A percentile compares a stretch with the other conserved stretches of the same genome.
Conservation (phyloP, 225 moss, liverwort and hornwort species). For the Bryum argenteum region DNA sequence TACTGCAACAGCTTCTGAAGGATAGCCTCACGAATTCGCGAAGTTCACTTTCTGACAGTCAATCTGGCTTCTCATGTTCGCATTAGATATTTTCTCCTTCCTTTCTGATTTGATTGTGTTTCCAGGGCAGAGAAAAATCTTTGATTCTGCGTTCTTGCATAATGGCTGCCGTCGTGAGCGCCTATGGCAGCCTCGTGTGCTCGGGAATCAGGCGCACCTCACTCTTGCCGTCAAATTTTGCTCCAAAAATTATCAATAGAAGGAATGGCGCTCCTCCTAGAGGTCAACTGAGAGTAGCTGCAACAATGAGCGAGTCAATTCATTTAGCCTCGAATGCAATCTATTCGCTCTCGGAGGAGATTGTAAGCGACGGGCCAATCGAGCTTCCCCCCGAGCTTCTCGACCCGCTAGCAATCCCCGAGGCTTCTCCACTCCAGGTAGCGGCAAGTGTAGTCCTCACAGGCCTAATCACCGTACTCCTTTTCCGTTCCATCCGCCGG, state of each 20-base stretch:
- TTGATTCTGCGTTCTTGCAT: slow-evolving; percentile 9
- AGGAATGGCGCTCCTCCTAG: not conserved
- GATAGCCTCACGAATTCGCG: slow-evolving; percentile 2
- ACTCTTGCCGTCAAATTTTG: slow-evolving; percentile 28
- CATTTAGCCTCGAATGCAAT: slow-evolving; percentile 31
- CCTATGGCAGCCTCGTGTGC: slow-evolving; percentile 36
- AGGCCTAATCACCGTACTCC: slow-evolving; percentile 59
- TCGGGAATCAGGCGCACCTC: slow-evolving; percentile 22
- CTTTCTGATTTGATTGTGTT: not conserved
- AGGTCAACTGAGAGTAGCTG: slow-evolving; percentile 30
- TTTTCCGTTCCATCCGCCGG: slow-evolving; percentile 64
- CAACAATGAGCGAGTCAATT: slow-evolving; percentile 24
- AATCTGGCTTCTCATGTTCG: not conserved
- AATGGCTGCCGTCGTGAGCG: slow-evolving; percentile 43
- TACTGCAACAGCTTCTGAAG: not conserved
- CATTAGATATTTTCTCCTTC: not conserved
- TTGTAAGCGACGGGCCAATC: slow-evolving; percentile 48
- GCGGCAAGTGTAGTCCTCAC: slow-evolving; percentile 58
- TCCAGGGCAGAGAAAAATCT: not conserved
- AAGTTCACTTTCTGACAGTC: not conserved
- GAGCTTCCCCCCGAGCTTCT: slow-evolving; percentile 56
- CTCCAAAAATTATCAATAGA: slow-evolving; percentile 7
- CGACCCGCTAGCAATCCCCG: slow-evolving; percentile 60
- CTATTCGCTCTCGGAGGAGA: slow-evolving; percentile 48
- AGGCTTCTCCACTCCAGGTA: slow-evolving; percentile 54